Base-by-base conservation (phyloP, 129 eudicot genomes). In the Dittrichia graveolens region DNA sequence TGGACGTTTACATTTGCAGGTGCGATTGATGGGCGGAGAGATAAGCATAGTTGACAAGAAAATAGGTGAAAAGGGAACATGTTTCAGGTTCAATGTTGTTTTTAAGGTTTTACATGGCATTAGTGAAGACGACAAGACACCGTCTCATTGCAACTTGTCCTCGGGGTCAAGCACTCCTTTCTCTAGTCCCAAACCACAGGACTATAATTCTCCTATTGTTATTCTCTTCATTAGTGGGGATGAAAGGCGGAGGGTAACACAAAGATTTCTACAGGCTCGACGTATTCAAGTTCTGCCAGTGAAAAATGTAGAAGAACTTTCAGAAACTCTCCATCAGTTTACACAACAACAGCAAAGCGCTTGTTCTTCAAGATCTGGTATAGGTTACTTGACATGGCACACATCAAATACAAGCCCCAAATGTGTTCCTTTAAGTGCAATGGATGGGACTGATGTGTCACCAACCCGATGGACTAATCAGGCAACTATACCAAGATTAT, bases 11-110 rank as follows among this genome's bases (percentile, higher is more conserved):
- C 16, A 66, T 77, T 24, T 24, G 2, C 74, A 91, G 97, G 97
- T 91, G 18, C 79, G 85, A 12, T 50, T 93, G 65, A 89, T 93
- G 96, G 96, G 95, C 0, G 98, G 98, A 57, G 98, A 93, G 35
- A 93, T 93, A 69, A 71, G 74, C 44, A 85, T 93, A 40, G 79
- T 85, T 58, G 92, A 89, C 72, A 93, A 89, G 56, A 85, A 77
- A 53, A 7, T 63, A 0, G 90, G 86, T 11, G 84, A 87, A 80
- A 89, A 40, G 44, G 98, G 98, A 13, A 85, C 95, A 34, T 89
- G 92, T 53, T 87, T 90, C 77, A 72, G 72, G 71, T 90, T 90
- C 59, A 81, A 44, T 54, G 73, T 43, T 16, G 11, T 78, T 31
- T 63, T 78, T 11, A 64, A 53, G 49, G 82, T 78, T 62, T 43